Percentiles rank a stretch among this genome's conserved stretches.
Evolutionary conservation across 306 rosid species (phyloP).

Genomic region (Begonia fuchsioides): DNA sequence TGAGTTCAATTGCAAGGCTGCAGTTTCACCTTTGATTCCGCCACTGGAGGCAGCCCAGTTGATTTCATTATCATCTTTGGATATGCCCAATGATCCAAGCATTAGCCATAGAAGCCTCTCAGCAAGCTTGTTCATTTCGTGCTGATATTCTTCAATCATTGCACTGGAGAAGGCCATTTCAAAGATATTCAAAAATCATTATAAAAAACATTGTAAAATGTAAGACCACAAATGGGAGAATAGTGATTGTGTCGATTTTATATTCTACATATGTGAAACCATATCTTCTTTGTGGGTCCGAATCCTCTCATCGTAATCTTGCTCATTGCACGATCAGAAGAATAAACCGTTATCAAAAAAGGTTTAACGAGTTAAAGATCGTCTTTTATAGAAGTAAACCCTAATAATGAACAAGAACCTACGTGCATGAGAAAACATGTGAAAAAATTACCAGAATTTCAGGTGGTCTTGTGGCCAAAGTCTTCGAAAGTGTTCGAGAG

Average conservation of each 20-base stretch:
- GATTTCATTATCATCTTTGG: constrained; percentile 6
- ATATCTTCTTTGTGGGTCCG: constrained; percentile 1
- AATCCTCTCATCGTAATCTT: not conserved
- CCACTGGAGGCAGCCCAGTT: constrained; percentile 11
- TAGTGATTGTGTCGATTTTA: not conserved
- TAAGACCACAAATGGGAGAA: not conserved
- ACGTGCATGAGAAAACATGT: not conserved
- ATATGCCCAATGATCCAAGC: constrained; percentile 21
- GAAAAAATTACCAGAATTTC: constrained; percentile 29
- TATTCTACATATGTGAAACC: not conserved
- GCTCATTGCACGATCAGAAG: not conserved
- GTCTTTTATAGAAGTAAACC: not conserved
- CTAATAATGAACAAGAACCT: not conserved
- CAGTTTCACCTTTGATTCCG: not conserved
- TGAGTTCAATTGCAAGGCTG: constrained; percentile 19
- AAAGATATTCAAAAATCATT: not conserved
- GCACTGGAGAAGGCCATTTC: constrained; percentile 8
- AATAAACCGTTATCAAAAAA: not conserved
- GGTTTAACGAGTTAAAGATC: not conserved
- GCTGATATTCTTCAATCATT: constrained; percentile 28
- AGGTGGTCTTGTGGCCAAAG: constrained; percentile 35
- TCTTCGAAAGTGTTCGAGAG: constrained; percentile 18
- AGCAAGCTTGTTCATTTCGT: constrained; percentile 16
- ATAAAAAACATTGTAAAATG: not conserved
- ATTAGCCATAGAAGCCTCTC: constrained; percentile 14